Conservation (phyloP, 495 filamentous ascomycete species). For the Talaromyces stipitatus region DNA sequence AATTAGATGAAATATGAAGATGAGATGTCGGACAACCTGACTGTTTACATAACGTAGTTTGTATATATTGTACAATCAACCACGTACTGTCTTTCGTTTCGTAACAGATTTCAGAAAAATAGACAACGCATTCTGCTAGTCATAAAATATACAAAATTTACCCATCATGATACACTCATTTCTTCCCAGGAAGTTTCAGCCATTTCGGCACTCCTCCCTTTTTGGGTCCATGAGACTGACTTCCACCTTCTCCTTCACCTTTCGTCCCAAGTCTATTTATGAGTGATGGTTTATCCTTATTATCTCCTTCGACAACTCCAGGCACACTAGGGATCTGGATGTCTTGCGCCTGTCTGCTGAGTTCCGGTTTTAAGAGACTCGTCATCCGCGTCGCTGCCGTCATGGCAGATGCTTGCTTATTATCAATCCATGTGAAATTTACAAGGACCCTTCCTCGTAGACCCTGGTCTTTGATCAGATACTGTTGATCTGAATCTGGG, state of each 20-base stretch:
- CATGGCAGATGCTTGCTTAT: slow-evolving; percentile 36
- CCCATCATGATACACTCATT: slow-evolving; percentile 20
- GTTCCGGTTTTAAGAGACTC: slow-evolving; percentile 57
- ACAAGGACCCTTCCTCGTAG: slow-evolving; percentile 64
- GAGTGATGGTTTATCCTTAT: slow-evolving; percentile 20
- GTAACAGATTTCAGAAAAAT: no score
- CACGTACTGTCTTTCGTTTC: background rate
- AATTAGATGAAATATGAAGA: background rate
- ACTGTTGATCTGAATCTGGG: slow-evolving; percentile 39
- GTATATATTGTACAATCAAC: background rate
- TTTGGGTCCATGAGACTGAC: slow-evolving; percentile 28
- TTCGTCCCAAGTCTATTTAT: slow-evolving; percentile 25
- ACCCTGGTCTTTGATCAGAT: slow-evolving; percentile 64
- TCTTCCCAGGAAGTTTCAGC: slow-evolving; percentile 58
- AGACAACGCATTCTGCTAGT: no score
- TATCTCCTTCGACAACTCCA: slow-evolving; percentile 34
- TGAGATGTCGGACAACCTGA: background rate
- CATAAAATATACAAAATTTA: no score
- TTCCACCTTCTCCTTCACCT: slow-evolving; percentile 25
- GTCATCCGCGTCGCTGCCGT: slow-evolving; percentile 14
- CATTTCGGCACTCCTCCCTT: slow-evolving; percentile 57
- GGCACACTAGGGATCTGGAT: slow-evolving; percentile 48
- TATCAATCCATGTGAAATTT: slow-evolving; percentile 70
- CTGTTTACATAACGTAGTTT: no score
- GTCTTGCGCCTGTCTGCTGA: slow-evolving; percentile 57